A percentile compares a stretch with the other conserved stretches of the same genome.
Conservation (phyloP, 1,139 yeast species). For the Debaryomyces robertsiae region DNA sequence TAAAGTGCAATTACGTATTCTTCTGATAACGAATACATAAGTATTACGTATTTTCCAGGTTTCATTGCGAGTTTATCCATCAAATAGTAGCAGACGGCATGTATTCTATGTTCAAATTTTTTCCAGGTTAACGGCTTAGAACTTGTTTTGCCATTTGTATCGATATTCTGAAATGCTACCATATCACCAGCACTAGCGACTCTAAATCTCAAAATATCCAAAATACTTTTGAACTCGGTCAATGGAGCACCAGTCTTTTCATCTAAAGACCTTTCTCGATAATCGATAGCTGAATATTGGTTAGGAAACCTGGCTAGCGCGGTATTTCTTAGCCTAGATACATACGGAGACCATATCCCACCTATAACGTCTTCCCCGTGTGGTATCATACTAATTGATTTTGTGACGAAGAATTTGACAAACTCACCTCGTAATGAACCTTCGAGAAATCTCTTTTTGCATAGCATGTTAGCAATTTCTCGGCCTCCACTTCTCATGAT, state of each 20-base stretch:
- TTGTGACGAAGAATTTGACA: slow-evolving; percentile 75
- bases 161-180: slow-evolving; percentile 74
- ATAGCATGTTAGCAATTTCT: slow-evolving; percentile 92
- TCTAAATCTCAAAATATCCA: slow-evolving; percentile 79
- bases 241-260: slow-evolving; percentile 74
- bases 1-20: slow-evolving; percentile 81
- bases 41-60: slow-evolving; percentile 72
- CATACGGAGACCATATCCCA: slow-evolving; percentile 82
- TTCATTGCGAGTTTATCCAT: slow-evolving; percentile 54
- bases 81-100: slow-evolving; percentile 65
- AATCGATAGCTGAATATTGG: slow-evolving; percentile 77
- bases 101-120: slow-evolving; percentile 75
- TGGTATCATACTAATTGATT: slow-evolving; percentile 69
- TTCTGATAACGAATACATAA: slow-evolving; percentile 86
- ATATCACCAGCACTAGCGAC: slow-evolving; percentile 76
- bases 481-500: slow-evolving; percentile 80
- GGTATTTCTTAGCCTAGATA: slow-evolving; percentile 58
- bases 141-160: slow-evolving; percentile 52
- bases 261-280: slow-evolving; percentile 72
- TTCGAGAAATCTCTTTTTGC: slow-evolving; percentile 76
- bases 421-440: slow-evolving; percentile 77
- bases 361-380: slow-evolving; percentile 80
- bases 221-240: slow-evolving; percentile 69
- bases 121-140: slow-evolving; percentile 75
- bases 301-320: slow-evolving; percentile 44